phyloP scores from a whole-genome alignment of 164 flowering plant genomes.

The Magnolia officinalis region DNA sequence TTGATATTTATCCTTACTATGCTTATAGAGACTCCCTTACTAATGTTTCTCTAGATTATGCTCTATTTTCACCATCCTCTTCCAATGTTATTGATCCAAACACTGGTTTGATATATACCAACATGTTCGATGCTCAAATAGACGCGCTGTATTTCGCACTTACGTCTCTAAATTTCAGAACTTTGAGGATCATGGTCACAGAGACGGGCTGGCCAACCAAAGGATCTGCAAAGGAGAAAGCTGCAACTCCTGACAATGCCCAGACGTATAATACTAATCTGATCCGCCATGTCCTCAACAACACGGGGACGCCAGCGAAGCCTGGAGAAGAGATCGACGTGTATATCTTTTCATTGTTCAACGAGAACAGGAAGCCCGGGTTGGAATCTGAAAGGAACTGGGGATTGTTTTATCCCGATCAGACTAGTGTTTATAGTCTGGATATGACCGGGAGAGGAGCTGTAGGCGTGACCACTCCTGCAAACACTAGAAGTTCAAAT shows the following conservation, averaged over 20 bases:
- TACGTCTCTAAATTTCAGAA: slow-evolving; percentile 62
- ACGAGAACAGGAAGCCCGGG: slow-evolving; percentile 95
- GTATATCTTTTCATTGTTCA: slow-evolving; percentile 85
- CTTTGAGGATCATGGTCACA: slow-evolving; percentile 76
- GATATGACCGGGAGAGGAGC: slow-evolving; percentile 70
- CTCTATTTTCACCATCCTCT: slow-evolving; percentile 58
- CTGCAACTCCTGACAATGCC: slow-evolving; percentile 93
- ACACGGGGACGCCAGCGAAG: slow-evolving; percentile 82
- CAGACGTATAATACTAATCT: slow-evolving; percentile 81
- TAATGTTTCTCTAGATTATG: slow-evolving; percentile 81
- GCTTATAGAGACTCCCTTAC: slow-evolving; percentile 67
- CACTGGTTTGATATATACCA: slow-evolving; percentile 84
- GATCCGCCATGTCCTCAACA: slow-evolving; percentile 69
- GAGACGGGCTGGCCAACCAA: slow-evolving; percentile 99
- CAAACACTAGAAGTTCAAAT: slow-evolving; percentile 44
- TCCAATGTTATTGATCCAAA: slow-evolving; percentile 88
- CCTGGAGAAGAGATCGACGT: slow-evolving; percentile 75
- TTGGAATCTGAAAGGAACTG: slow-evolving; percentile 95
- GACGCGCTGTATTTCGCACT: slow-evolving; percentile 86
- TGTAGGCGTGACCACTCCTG: slow-evolving; percentile 31
- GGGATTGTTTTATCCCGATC: slow-evolving; percentile 93
- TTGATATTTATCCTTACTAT: slow-evolving; percentile 87
- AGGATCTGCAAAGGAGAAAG: slow-evolving; percentile 80
- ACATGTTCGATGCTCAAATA: slow-evolving; percentile 94
- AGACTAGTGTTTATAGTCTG: slow-evolving; percentile 76